A percentile compares a stretch with the other conserved stretches of the same genome.
Evolutionary conservation across 176 grass and related monocot genomes (phyloP).

Genomic region (Aechmea fasciata): DNA sequence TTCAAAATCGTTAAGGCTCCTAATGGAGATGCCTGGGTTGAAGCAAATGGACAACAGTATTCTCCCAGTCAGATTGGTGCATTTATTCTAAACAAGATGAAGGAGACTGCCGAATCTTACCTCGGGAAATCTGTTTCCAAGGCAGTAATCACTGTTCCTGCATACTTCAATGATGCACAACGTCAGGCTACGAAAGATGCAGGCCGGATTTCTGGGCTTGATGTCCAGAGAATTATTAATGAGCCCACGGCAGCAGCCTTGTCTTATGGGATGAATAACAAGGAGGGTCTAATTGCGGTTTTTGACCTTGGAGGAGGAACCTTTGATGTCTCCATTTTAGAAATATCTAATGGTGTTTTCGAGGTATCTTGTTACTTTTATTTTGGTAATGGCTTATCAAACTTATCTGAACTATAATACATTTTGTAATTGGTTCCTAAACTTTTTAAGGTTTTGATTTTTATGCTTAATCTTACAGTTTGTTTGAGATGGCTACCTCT

Average conservation of each 20-base stretch:
- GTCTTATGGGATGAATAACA: constrained; percentile 68
- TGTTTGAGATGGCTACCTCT: too few relatives aligned
- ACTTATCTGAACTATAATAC: too few relatives aligned
- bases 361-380: constrained; percentile 28
- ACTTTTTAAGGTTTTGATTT: too few relatives aligned
- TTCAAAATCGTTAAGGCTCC: constrained; percentile 63
- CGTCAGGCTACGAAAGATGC: constrained; percentile 74
- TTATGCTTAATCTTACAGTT: too few relatives aligned
- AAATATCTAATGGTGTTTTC: constrained; percentile 78
- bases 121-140: constrained; percentile 57
- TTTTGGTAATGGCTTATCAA: neutral
- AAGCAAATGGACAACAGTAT: constrained; percentile 55
- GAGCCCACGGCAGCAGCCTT: constrained; percentile 65
- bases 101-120: constrained; percentile 67
- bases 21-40: constrained; percentile 74
- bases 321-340: constrained; percentile 74
- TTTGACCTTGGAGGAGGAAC: constrained; percentile 78
- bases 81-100: constrained; percentile 75
- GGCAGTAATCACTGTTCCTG: constrained; percentile 66
- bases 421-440: too few relatives aligned
- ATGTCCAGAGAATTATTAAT: constrained; percentile 73
- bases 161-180: constrained; percentile 67
- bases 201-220: constrained; percentile 49
- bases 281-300: constrained; percentile 64
- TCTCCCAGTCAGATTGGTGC: constrained; percentile 70